These are phyloP conservation scores for Trametes pubescens DNA, from an alignment of 1,284 basidiomycete species.

Conservation along the genomic window DNA sequence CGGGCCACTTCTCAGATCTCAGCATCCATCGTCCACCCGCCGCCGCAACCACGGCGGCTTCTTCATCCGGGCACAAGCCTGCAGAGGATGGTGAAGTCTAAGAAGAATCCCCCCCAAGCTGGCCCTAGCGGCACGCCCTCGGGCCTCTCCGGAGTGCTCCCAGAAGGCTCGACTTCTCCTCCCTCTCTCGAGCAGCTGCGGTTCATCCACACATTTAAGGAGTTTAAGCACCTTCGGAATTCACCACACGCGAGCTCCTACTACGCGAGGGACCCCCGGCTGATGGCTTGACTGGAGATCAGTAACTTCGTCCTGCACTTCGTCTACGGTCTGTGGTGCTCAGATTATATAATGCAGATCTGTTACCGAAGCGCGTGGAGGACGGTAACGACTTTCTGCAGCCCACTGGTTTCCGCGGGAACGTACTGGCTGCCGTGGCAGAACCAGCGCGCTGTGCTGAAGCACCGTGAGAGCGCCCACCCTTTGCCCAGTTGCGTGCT, in stretches of 20 bases:
- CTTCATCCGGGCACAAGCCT: slow-evolving; percentile 40
- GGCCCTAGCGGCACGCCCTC: slow-evolving; percentile 36
- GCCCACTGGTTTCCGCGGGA: too few relatives aligned
- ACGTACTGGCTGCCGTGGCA: too few relatives aligned
- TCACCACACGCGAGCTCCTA: slow-evolving; percentile 69
- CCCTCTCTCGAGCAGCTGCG: slow-evolving; percentile 75
- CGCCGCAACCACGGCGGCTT: slow-evolving; percentile 29
- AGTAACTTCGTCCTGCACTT: slow-evolving; percentile 78
- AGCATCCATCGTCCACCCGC: slow-evolving; percentile 41
- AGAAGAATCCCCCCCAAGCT: slow-evolving; percentile 44
- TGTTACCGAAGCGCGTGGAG: slow-evolving; percentile 67
- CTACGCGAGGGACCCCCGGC: slow-evolving; percentile 74
- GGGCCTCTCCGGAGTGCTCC: slow-evolving; percentile 57
- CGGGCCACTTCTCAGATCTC: slow-evolving; percentile 41
- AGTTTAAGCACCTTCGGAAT: slow-evolving; percentile 66
- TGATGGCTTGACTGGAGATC: slow-evolving; percentile 78
- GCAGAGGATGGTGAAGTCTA: slow-evolving; percentile 48
- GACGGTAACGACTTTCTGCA: slow-evolving; percentile 67
- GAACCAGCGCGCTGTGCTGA: too few relatives aligned
- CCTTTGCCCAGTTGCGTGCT: too few relatives aligned
- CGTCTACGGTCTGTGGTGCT: slow-evolving; percentile 76
- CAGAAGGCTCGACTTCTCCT: slow-evolving; percentile 74
- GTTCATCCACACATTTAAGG: slow-evolving; percentile 70
- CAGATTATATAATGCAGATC: slow-evolving; percentile 59
- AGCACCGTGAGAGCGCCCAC: too few relatives aligned